A percentile compares a stretch with the other conserved stretches of the same genome.
Evolutionary conservation across 2,329 filamentous ascomycete species (phyloP).

Genomic region (Massarina eburnea): DNA sequence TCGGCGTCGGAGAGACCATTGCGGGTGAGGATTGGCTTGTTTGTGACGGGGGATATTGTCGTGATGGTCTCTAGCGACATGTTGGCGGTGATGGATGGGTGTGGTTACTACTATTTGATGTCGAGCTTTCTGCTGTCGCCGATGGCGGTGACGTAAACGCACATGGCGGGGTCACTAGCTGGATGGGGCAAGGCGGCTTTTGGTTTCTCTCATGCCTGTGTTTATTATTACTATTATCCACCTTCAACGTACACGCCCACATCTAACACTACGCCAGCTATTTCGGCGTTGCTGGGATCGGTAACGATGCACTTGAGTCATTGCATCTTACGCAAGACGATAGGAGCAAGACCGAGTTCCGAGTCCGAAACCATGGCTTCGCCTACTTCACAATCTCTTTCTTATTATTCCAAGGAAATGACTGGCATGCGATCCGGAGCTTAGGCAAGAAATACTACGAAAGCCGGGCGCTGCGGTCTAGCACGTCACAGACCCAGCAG

Average conservation of each 20-base stretch:
- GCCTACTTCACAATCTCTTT: too few species aligned
- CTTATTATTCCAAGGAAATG: too few species aligned
- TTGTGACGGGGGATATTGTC: slow-evolving; percentile 89
- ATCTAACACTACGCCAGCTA: background rate
- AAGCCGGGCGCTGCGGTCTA: too few species aligned
- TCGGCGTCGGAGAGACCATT: slow-evolving; percentile 72
- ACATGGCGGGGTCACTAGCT: background rate
- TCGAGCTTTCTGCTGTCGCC: slow-evolving; percentile 9
- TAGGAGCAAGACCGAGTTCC: too few species aligned
- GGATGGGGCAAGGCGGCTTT: background rate
- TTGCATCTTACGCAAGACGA: too few species aligned
- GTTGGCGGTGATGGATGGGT: slow-evolving; percentile 18
- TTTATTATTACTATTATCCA: background rate
- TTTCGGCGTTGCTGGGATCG: too few species aligned
- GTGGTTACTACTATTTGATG: slow-evolving; percentile 12
- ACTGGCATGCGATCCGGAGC: too few species aligned
- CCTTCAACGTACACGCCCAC: background rate
- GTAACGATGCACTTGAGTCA: too few species aligned
- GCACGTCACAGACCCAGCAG: too few species aligned
- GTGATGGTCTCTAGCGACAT: slow-evolving; percentile 62
- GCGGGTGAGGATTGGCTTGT: slow-evolving; percentile 78
- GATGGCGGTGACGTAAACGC: slow-evolving; percentile 14
- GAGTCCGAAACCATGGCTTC: too few species aligned
- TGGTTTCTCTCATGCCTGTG: background rate
- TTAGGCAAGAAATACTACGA: too few species aligned